These are phyloP conservation scores for Chalciporus piperatus DNA, from an alignment of 768 basidiomycete genomes.

Conservation along the genomic window DNA sequence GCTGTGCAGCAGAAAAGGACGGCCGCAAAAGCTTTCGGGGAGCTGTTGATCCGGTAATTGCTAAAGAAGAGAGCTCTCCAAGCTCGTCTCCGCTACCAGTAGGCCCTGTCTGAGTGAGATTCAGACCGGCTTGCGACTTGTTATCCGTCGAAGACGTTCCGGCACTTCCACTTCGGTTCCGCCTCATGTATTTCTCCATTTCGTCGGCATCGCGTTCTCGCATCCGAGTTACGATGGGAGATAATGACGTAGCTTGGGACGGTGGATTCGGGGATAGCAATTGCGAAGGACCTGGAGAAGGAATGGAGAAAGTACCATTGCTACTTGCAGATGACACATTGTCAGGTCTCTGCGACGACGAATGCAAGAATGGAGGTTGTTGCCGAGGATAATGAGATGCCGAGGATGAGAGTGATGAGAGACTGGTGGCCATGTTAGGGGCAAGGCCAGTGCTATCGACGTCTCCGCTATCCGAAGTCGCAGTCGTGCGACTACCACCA, in stretches of 20 bases:
- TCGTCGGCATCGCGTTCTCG: constrained; percentile 83
- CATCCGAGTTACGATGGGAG: constrained; percentile 78
- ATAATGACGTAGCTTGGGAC: constrained; percentile 48
- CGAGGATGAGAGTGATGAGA: constrained; percentile 63
- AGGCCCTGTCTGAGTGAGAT: constrained; percentile 45
- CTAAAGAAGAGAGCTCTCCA: constrained; percentile 44
- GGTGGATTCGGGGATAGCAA: constrained; percentile 35
- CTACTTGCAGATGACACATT: constrained; percentile 32
- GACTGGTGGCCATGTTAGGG: constrained; percentile 40
- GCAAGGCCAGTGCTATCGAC: constrained; percentile 44
- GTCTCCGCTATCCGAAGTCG: constrained; percentile 74
- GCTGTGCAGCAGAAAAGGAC: constrained; percentile 75
- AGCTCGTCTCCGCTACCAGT: constrained; percentile 57
- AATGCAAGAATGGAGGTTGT: constrained; percentile 38
- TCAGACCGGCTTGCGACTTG: constrained; percentile 55
- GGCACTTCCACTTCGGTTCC: constrained; percentile 80
- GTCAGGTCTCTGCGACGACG: constrained; percentile 38
- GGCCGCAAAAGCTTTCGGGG: constrained; percentile 62
- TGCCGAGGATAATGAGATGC: constrained; percentile 50
- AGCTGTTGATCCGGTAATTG: constrained; percentile 51
- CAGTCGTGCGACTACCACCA: constrained; percentile 73
- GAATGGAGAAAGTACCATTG: constrained; percentile 36
- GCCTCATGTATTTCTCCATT: constrained; percentile 79
- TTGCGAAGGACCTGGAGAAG: constrained; percentile 37
- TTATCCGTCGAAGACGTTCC: constrained; percentile 72